These are phyloP conservation scores for Conoideocrella luteorostrata DNA, from an alignment of 2,329 filamentous ascomycete species.

Conservation along the genomic window DNA sequence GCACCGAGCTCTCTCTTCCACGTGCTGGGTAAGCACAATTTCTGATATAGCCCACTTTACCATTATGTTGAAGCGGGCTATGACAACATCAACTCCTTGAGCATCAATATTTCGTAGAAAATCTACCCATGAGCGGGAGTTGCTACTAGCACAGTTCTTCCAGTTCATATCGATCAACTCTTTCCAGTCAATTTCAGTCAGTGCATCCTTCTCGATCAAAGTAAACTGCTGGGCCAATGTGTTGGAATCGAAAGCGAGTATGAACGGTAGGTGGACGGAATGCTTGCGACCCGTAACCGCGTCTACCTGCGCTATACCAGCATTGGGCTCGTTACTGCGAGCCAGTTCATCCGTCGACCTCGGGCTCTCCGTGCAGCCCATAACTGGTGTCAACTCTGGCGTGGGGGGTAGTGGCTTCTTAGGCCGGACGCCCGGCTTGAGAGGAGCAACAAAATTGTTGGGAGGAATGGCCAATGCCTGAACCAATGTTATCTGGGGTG, in stretches of 20 bases:
- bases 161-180: constrained; percentile 78
- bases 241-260: constrained; percentile 74
- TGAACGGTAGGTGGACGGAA: constrained; percentile 67
- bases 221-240: constrained; percentile 77
- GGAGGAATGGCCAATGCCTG: constrained; percentile 32
- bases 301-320: constrained; percentile 26
- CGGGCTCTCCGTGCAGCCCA: constrained; percentile 26
- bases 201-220: constrained; percentile 76
- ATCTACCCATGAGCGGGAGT: constrained; percentile 73
- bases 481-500: constrained; percentile 41
- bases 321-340: constrained; percentile 29
- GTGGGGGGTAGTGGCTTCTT: constrained; percentile 29
- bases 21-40: constrained; percentile 64
- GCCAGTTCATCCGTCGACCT: constrained; percentile 16
- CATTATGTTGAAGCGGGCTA: constrained; percentile 81
- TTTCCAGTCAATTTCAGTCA: constrained; percentile 84
- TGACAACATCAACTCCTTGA: constrained; percentile 73
- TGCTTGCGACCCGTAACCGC: constrained; percentile 29
- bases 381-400: constrained; percentile 42
- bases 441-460: background rate
- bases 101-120: constrained; percentile 68
- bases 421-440: background rate
- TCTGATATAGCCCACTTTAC: constrained; percentile 83
- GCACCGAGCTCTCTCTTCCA: constrained; percentile 67
- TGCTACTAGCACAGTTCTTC: constrained; percentile 61